Conservation (phyloP, 1,284 basidiomycete species). For the Puccinia horiana region DNA sequence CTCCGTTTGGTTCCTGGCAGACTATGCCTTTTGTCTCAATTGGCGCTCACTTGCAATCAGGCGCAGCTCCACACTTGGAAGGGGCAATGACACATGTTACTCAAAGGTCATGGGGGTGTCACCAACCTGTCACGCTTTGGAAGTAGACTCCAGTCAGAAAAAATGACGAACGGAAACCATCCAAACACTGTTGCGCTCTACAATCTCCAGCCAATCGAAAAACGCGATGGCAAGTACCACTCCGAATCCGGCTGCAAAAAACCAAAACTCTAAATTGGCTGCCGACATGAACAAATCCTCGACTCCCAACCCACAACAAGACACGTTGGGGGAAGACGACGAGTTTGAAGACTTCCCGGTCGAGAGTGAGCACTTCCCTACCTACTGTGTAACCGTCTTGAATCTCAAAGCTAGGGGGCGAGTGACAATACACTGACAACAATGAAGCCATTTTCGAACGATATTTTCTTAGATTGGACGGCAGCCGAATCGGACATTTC, state of each 20-base stretch:
- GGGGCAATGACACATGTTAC: too few relatives aligned
- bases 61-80: too few relatives aligned
- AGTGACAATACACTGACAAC: too few relatives aligned
- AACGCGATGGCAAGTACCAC: neutral
- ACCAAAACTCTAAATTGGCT: neutral
- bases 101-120: too few relatives aligned
- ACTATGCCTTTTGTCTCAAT: too few relatives aligned
- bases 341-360: conserved; percentile 50
- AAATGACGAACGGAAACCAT: neutral
- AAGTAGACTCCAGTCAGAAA: too few relatives aligned
- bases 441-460: neutral
- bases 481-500: conserved; percentile 47
- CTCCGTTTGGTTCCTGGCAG: too few relatives aligned
- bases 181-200: neutral
- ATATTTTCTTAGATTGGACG: conserved; percentile 34
- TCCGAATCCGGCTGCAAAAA: neutral
- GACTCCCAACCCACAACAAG: conserved; percentile 1
- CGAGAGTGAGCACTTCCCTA: conserved; percentile 31
- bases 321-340: conserved; percentile 48
- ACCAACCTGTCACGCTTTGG: neutral
- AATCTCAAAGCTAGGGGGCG: neutral
- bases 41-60: too few relatives aligned
- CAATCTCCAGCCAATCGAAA: neutral
- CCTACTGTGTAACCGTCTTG: neutral
- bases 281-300: neutral